Evolutionary conservation across 2,329 filamentous ascomycete genomes (phyloP).

Genomic region (Aureobasidium mangrovei): DNA sequence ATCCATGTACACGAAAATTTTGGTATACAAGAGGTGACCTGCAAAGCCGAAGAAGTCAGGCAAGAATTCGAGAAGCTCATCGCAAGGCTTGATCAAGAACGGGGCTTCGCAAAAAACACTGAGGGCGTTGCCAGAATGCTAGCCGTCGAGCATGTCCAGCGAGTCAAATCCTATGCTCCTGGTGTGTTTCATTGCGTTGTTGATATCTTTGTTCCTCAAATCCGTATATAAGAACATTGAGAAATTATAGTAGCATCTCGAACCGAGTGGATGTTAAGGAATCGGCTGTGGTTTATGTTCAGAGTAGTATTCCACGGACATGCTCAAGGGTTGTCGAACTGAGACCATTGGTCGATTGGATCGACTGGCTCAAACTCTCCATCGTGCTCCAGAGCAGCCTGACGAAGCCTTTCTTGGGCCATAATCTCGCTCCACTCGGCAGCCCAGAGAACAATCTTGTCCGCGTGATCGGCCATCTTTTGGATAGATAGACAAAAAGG

Average conservation of each 20-base stretch:
- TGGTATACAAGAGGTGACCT: slow-evolving; percentile 36
- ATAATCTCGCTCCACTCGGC: background rate
- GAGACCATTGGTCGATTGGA: background rate
- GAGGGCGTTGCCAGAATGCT: background rate
- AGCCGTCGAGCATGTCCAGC: slow-evolving; percentile 38
- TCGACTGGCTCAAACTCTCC: background rate
- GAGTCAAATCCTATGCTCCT: slow-evolving; percentile 53
- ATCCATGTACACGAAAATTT: slow-evolving; percentile 55
- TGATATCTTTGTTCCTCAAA: slow-evolving; percentile 35
- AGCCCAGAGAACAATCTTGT: background rate
- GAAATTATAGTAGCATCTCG: background rate
- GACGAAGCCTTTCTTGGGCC: background rate
- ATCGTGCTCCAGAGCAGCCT: background rate
- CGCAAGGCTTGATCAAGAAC: slow-evolving; percentile 15
- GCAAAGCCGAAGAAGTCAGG: slow-evolving; percentile 35
- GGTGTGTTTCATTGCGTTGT: slow-evolving; percentile 55
- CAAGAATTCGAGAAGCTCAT: slow-evolving; percentile 21
- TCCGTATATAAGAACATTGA: background rate
- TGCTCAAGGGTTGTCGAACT: too few relatives aligned
- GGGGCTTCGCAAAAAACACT: background rate
- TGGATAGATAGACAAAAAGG: background rate
- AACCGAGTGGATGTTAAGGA: too few relatives aligned
- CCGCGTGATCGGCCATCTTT: background rate
- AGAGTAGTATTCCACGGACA: too few relatives aligned
- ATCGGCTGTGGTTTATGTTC: too few relatives aligned